A percentile compares a stretch with the other conserved stretches of the same genome.
phyloP scores from a whole-genome alignment of 345 rosid genomes.

The Camelina neglecta region DNA sequence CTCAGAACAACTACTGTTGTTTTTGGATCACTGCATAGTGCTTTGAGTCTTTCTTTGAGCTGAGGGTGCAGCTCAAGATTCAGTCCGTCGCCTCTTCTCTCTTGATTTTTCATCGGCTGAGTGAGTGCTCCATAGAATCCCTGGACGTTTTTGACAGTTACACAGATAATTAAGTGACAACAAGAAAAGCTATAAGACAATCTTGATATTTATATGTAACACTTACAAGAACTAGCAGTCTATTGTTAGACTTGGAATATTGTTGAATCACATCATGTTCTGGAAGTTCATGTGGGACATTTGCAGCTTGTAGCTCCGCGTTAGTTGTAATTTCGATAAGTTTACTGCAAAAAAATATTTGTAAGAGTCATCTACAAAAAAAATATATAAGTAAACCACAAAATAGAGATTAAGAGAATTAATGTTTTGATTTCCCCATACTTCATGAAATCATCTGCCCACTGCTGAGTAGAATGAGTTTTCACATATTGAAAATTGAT shows the following conservation, averaged over 20 bases:
- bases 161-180: neutral
- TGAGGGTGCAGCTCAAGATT: constrained; percentile 86
- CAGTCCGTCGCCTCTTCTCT: constrained; percentile 79
- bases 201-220: neutral
- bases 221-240: constrained; percentile 80
- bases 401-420: neutral
- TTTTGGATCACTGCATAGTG: constrained; percentile 69
- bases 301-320: constrained; percentile 69
- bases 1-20: constrained; percentile 89
- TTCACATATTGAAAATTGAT: constrained; percentile 78
- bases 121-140: constrained; percentile 94
- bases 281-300: constrained; percentile 74
- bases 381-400: neutral
- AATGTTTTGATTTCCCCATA: constrained; percentile 37
- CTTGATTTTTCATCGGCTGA: constrained; percentile 68
- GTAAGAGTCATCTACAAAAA: neutral
- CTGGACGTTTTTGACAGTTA: constrained; percentile 45
- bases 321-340: constrained; percentile 79
- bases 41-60: constrained; percentile 56
- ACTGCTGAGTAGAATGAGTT: constrained; percentile 87
- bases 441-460: constrained; percentile 99
- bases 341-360: constrained; percentile 57
- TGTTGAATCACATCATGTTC: constrained; percentile 63
- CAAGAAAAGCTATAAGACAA: neutral
- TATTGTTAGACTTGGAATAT: constrained; percentile 71